Base-by-base conservation (phyloP, 2,329 filamentous ascomycete genomes). In the Emergomyces africanus region DNA sequence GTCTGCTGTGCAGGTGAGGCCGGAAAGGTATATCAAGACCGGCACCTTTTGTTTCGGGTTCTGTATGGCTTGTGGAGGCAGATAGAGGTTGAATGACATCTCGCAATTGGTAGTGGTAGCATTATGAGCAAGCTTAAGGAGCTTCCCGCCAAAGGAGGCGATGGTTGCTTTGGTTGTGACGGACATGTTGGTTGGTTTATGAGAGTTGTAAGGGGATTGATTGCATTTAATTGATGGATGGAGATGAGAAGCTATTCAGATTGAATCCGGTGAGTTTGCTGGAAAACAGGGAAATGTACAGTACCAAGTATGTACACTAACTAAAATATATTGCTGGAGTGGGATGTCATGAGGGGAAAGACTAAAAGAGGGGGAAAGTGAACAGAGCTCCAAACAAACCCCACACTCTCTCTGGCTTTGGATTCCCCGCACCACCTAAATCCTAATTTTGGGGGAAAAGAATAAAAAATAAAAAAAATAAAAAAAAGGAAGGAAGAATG, bases 1-100 rank as follows among this genome's bases (percentile, higher is more conserved):
- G 66, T 97, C 91, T 41, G 89, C 90, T 0, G 90, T 92, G 80
- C 94, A 99, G 62, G 94, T 97, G 62, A 99, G 80, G 57, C 94
- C 94, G 15, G 92, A 92, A 61, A 99, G 85, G 76, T 92, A 99
- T 77, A 96, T 85, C 60, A 99, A 82, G 35, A 97, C 83, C 28
- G 94, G 94, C 1, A 90, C 84, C 67, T 87, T 88, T 59, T 78
- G 73, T 46, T 81, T 77, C 1, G 74, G 58, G 55, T 74, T 67
- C 18, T 73, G 67, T 63, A 80, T 75, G 59, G 88, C 83, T 67
- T 85, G 79, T 1, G 89, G 84, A 28, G 94, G 94, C 3, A 99
- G 82, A 78, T 89, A 99, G 67, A 99, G 81, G 77, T 95, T 95
- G 70, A 97, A 83, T 71, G 83, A 84, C 92, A 97, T 99, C 68